phyloP scores from a whole-genome alignment of 345 rosid species.

The Psidium guajava region DNA sequence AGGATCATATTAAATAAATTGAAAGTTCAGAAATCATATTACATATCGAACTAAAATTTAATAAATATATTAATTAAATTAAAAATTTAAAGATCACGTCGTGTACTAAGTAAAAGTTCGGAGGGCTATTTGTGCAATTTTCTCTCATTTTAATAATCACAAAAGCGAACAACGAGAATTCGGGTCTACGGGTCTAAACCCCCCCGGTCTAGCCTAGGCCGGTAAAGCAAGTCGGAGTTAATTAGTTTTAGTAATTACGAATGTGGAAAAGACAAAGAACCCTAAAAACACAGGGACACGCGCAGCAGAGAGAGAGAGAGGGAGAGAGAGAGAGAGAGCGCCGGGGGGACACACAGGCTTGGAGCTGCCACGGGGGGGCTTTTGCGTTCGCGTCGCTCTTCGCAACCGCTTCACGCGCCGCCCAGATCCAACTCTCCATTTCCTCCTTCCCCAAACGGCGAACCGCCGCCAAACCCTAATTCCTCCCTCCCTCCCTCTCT shows the following conservation, averaged over 20 bases:
- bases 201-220: no score
- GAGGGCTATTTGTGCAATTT: no score
- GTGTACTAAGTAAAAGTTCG: no score
- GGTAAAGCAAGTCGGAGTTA: neutral
- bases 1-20: no score
- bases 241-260: neutral
- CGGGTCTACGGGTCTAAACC: no score
- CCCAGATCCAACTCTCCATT: neutral
- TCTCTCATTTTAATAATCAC: no score
- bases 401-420: neutral
- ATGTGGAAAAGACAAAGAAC: neutral
- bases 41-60: no score
- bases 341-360: neutral
- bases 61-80: no score
- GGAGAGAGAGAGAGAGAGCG: neutral
- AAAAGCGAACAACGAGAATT: no score
- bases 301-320: neutral
- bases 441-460: neutral
- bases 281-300: neutral
- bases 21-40: no score
- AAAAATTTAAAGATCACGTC: no score
- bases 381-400: neutral
- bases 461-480: neutral
- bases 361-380: neutral
- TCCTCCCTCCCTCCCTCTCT: neutral